phyloP scores from a whole-genome alignment of 495 filamentous ascomycete species.

The Neurospora africana region DNA sequence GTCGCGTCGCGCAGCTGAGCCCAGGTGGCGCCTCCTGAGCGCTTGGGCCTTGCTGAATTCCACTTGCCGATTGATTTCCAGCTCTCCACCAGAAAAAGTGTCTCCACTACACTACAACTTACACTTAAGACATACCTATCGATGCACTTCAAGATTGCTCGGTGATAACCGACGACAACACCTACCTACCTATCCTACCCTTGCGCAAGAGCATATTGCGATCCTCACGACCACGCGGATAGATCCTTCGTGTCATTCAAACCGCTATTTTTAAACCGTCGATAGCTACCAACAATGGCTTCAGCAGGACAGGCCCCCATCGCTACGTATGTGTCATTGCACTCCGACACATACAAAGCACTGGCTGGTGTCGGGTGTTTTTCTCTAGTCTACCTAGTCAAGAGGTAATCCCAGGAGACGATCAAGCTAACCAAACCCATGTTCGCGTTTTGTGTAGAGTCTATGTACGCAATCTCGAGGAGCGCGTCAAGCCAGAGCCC shows the following conservation, averaged over 20 bases:
- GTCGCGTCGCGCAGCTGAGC: background rate
- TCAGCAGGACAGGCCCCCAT: slow-evolving; percentile 28
- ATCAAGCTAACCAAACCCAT: slow-evolving; percentile 16
- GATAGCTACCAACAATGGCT: slow-evolving; percentile 21
- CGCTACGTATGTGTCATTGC: slow-evolving; percentile 57
- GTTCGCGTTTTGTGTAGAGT: slow-evolving; percentile 27
- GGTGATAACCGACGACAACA: background rate
- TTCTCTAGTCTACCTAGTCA: background rate
- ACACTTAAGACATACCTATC: background rate
- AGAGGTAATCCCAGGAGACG: background rate
- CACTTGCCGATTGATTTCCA: too few relatives aligned
- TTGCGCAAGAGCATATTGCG: background rate
- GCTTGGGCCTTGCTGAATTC: background rate
- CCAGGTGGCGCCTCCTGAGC: background rate
- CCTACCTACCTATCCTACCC: background rate
- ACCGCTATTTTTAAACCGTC: background rate
- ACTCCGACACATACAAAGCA: slow-evolving; percentile 47
- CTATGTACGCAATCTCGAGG: slow-evolving; percentile 86
- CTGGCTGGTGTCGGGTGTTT: background rate
- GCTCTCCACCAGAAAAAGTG: background rate
- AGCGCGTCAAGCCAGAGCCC: slow-evolving; percentile 72
- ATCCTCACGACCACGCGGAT: background rate
- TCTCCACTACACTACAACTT: background rate
- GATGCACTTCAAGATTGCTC: background rate
- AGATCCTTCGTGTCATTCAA: background rate